phyloP scores from a whole-genome alignment of 2,329 filamentous ascomycete species.

The Rutstroemia sp. region DNA sequence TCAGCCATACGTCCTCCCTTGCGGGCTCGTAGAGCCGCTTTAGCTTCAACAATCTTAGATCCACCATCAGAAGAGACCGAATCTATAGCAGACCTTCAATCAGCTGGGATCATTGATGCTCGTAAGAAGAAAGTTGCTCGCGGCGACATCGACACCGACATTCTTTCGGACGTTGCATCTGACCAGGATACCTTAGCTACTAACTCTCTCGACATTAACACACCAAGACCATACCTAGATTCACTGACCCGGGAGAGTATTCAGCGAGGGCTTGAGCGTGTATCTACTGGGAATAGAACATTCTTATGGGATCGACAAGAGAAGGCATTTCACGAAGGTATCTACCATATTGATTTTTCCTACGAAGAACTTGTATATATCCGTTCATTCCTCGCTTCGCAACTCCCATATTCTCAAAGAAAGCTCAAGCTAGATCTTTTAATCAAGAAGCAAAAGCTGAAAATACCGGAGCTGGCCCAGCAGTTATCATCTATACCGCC shows the following conservation, averaged over 20 bases:
- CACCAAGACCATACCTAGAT: slow-evolving; percentile 11
- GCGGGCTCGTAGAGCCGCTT: neutral
- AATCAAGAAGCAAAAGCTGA: slow-evolving; percentile 3
- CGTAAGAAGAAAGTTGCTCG: neutral
- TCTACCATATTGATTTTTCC: slow-evolving; percentile 18
- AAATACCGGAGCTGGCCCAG: slow-evolving; percentile 3
- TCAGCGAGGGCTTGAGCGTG: slow-evolving; percentile 8
- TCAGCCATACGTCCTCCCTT: neutral
- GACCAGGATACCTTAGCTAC: neutral
- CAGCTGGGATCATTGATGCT: neutral
- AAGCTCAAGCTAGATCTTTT: neutral
- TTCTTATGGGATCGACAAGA: neutral
- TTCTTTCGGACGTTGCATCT: neutral
- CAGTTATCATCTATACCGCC: neutral
- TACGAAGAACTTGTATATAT: slow-evolving; percentile 10
- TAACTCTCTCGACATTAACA: neutral
- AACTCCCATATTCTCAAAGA: neutral
- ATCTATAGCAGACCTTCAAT: neutral
- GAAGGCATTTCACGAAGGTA: neutral
- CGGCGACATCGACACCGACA: neutral
- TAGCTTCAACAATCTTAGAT: neutral
- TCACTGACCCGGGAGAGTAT: slow-evolving; percentile 1
- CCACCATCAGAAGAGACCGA: neutral
- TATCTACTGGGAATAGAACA: neutral
- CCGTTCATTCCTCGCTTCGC: neutral